phyloP scores from a whole-genome alignment of 257 asterid species.

The Ehretia macrophylla region DNA sequence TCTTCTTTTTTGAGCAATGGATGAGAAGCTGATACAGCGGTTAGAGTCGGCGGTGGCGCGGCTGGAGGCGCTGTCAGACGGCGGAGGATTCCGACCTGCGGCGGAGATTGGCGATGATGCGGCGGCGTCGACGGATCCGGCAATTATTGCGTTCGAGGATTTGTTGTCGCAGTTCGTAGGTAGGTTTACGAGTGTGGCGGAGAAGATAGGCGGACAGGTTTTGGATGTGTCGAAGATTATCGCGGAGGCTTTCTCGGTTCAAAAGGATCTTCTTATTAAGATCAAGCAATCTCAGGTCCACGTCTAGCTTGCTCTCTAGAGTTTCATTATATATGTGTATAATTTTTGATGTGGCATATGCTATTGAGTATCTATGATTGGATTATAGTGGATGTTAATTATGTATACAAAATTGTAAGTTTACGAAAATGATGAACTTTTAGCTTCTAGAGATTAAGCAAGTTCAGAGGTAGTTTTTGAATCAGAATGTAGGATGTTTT shows the following conservation, averaged over 20 bases:
- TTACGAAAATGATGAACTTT: too few relatives aligned
- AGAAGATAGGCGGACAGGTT: slow-evolving; percentile 87
- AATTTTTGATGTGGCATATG: background rate
- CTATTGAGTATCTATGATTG: background rate
- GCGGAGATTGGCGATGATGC: slow-evolving; percentile 41
- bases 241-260: slow-evolving; percentile 58
- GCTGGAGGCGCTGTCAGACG: slow-evolving; percentile 59
- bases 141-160: slow-evolving; percentile 74
- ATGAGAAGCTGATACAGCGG: slow-evolving; percentile 67
- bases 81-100: slow-evolving; percentile 19
- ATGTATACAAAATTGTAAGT: too few relatives aligned
- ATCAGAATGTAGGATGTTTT: background rate
- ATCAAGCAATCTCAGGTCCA: slow-evolving; percentile 67
- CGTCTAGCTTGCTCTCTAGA: background rate
- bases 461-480: background rate
- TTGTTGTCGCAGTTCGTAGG: slow-evolving; percentile 54
- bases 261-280: slow-evolving; percentile 75
- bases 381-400: too few relatives aligned
- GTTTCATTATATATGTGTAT: background rate
- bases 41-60: slow-evolving; percentile 90
- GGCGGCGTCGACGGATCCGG: slow-evolving; percentile 62
- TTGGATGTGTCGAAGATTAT: slow-evolving; percentile 59
- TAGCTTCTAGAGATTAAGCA: background rate
- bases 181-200: slow-evolving; percentile 58
- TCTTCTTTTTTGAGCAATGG: slow-evolving; percentile 33